These are phyloP conservation scores for Ophiocordyceps camponoti-leonardi DNA, from an alignment of 2,329 filamentous ascomycete genomes.

Conservation along the genomic window DNA sequence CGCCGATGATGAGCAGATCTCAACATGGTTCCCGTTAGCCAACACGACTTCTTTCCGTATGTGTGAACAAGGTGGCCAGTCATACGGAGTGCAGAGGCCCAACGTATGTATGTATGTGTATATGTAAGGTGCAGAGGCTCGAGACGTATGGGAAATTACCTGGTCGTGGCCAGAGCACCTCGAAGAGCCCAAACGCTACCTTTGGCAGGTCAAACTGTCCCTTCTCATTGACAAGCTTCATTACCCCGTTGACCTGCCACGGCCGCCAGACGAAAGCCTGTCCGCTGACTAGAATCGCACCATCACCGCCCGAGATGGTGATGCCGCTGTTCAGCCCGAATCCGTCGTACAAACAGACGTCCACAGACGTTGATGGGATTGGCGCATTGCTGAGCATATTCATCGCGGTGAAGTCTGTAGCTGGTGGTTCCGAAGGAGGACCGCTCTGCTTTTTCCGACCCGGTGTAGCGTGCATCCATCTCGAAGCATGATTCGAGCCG, in stretches of 20 bases:
- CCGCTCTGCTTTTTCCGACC: slow-evolving; percentile 5
- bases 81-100: background rate
- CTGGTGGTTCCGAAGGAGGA: slow-evolving; percentile 16
- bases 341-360: slow-evolving; percentile 65
- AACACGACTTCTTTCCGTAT: background rate
- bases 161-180: slow-evolving; percentile 72
- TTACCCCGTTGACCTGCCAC: slow-evolving; percentile 39
- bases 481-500: background rate
- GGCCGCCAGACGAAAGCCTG: slow-evolving; percentile 84
- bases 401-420: slow-evolving; percentile 52
- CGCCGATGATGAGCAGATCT: slow-evolving; percentile 78
- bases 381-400: slow-evolving; percentile 66
- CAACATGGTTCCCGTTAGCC: background rate
- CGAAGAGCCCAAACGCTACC: slow-evolving; percentile 58
- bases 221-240: slow-evolving; percentile 50
- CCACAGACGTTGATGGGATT: slow-evolving; percentile 64
- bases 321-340: slow-evolving; percentile 76
- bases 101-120: no score
- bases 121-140: no score
- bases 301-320: slow-evolving; percentile 49
- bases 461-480: slow-evolving; percentile 5
- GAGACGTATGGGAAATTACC: slow-evolving; percentile 33
- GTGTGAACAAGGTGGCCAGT: no score
- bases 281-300: slow-evolving; percentile 64
- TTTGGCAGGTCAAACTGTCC: slow-evolving; percentile 65